phyloP scores from a whole-genome alignment of 2,329 filamentous ascomycete species.

The Colletotrichum sp. region DNA sequence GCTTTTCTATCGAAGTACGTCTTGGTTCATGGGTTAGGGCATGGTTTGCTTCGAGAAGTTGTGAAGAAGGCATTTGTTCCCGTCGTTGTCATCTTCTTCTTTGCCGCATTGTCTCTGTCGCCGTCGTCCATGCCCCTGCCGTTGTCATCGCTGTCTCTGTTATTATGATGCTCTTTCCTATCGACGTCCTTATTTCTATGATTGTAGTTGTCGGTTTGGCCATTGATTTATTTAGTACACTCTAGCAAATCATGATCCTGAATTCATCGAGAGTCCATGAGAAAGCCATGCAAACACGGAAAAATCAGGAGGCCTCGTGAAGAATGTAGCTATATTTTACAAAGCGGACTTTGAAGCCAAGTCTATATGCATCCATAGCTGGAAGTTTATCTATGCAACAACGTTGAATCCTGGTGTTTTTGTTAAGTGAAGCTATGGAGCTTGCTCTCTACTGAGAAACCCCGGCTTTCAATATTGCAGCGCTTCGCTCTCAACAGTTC shows the following conservation, averaged over 20 bases:
- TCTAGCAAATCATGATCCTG: not conserved
- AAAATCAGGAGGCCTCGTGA: not conserved
- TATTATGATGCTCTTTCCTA: not conserved
- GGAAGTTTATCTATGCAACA: not conserved
- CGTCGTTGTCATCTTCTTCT: no score
- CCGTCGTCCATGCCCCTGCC: not conserved
- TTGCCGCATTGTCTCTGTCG: no score
- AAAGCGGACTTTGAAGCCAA: not conserved
- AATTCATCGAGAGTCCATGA: not conserved
- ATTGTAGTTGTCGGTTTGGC: rapidly evolving
- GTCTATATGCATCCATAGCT: not conserved
- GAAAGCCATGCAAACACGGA: not conserved
- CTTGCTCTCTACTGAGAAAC: rapidly evolving
- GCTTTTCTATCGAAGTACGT: no score
- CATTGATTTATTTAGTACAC: rapidly evolving
- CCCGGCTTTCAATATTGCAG: rapidly evolving
- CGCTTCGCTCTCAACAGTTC: not conserved
- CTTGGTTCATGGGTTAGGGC: rapidly evolving
- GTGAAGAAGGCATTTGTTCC: rapidly evolving
- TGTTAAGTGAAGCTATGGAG: not conserved
- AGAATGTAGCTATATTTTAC: not conserved
- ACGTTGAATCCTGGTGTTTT: rapidly evolving
- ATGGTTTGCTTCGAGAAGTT: rapidly evolving
- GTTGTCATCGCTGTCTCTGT: not conserved
- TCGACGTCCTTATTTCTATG: rapidly evolving